Evolutionary conservation across 176 grass and related monocot species (phyloP), one percentile per base, ranked within the genome.

Genomic region (Aegilops speltoides): DNA sequence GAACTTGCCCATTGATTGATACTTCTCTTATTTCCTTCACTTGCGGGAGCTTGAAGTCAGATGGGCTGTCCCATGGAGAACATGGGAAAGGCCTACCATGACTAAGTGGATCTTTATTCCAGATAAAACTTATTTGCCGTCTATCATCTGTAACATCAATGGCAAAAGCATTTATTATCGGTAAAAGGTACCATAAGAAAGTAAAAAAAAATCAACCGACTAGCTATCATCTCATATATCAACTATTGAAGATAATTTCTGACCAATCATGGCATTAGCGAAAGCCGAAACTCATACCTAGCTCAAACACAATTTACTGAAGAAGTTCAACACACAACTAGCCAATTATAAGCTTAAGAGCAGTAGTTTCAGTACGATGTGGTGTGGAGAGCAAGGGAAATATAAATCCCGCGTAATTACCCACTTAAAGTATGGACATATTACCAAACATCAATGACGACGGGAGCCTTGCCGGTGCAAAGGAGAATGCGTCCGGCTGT

Each of bases 111-210:
- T 89, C 73, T 86, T 90, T 94, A 73, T 94, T 91, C 97, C 94
- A 99, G 50, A 94, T 86, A 86, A 93, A 96, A 88, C 89, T 96
- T 89, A 95, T 92, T 75, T 94, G 88, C 10, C 83, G 88, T 75
- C 83, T 91, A 79, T 99, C 94, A 91, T 96, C 94, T 96, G 92
- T 76, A 90, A 29, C 77, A 77, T 29, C 79, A 89, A 29, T 85
- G 63, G 20, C 29, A 45, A 89, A 67, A 82, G 73, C 20, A 68
- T 64, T 81, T 83, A 63, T 81, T 83, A 63, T 77, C n/a, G 17
- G 41, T 1, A 70, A 61, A 65, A 8, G 32, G 59, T 37, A 17
- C 31, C 31, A 31, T 69, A 60, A 76, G 2, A 37, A 76, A 37
- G 46, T 33, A 81, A 13, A 61, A 68, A 32, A 59, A 59, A 38